Percentiles rank a stretch among this genome's conserved stretches.
Evolutionary conservation across 129 eudicot species (phyloP).

Genomic region (carrot (Daucus carota)): DH1_v3.0 NC_030382.2:38341501-38342000

Average conservation of each 20-base stretch:
- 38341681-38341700: not conserved
- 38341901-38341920: not conserved
- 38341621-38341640: not conserved
- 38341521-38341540: not conserved
- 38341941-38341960: not conserved
- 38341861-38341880: not conserved
- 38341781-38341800: not conserved
- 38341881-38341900: not conserved
- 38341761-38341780: not conserved
- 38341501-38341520: not conserved
- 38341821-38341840: not conserved
- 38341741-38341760: not conserved
- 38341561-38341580: not conserved
- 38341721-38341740: not conserved
- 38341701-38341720: not conserved
- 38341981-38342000: conserved; percentile 96
- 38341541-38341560: not conserved
- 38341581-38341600: not conserved
- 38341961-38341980: conserved; percentile 22
- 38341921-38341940: not conserved
- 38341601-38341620: not conserved
- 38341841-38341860: not conserved
- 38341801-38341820: not conserved
- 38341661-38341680: not conserved
- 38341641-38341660: not conserved